phyloP scores from a whole-genome alignment of 192 early-diverging fungal genomes.

The Podochytrium sp. region DNA sequence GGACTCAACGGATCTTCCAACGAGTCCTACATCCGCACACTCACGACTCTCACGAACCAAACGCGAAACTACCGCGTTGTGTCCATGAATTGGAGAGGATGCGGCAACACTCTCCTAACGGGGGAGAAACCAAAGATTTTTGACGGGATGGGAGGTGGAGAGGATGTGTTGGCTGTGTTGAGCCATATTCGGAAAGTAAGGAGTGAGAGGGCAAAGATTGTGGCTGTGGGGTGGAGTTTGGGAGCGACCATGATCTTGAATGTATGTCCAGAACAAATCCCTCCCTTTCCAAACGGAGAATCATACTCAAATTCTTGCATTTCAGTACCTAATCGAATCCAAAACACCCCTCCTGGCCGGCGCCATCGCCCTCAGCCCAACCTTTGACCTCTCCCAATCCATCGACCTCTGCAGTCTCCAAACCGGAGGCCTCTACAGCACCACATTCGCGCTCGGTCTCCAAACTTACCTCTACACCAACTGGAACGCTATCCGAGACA shows the following conservation, averaged over 20 bases:
- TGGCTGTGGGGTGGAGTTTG: constrained; percentile 87
- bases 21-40: constrained; percentile 82
- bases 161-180: constrained; percentile 56
- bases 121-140: constrained; percentile 80
- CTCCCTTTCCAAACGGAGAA: neutral
- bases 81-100: constrained; percentile 90
- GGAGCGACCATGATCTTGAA: constrained; percentile 60
- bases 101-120: constrained; percentile 76
- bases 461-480: constrained; percentile 15
- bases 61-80: constrained; percentile 67
- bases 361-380: neutral
- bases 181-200: constrained; percentile 72
- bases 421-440: constrained; percentile 3
- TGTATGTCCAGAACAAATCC: constrained; percentile 1
- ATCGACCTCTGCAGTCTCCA: constrained; percentile 11
- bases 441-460: constrained; percentile 6
- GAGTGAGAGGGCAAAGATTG: constrained; percentile 56
- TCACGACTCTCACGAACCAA: constrained; percentile 46
- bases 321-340: neutral
- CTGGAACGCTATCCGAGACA: neutral
- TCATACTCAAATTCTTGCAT: neutral
- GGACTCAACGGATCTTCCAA: constrained; percentile 91
- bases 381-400: constrained; percentile 14
- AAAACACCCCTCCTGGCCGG: neutral
- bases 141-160: constrained; percentile 52